Evolutionary conservation across 345 rosid genomes (phyloP).

Genomic region (Hibiscus tridactylites): DNA sequence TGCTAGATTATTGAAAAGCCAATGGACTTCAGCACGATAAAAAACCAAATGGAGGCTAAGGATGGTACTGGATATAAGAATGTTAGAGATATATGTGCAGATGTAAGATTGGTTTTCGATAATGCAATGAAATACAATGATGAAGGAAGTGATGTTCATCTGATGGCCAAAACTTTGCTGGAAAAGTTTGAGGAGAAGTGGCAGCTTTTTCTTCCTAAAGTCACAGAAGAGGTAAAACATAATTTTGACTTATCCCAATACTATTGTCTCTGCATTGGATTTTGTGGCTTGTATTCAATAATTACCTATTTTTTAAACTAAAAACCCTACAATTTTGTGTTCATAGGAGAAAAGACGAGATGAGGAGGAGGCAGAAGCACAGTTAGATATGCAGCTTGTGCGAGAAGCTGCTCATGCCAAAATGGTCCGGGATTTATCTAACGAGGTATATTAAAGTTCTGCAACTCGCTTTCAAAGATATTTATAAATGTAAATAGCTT

Average conservation of each 20-base stretch:
- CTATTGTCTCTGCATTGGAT: neutral
- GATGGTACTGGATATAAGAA: conserved; percentile 76
- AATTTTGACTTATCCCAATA: neutral
- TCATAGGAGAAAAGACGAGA: conserved; percentile 62
- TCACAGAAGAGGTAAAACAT: conserved; percentile 60
- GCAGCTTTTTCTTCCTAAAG: conserved; percentile 60
- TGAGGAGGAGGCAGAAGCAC: conserved; percentile 46
- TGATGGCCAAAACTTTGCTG: conserved; percentile 78
- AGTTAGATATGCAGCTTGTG: conserved; percentile 54
- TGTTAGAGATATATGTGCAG: conserved; percentile 70
- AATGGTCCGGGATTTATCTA: conserved; percentile 57
- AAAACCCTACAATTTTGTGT: neutral
- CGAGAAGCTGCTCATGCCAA: conserved; percentile 71
- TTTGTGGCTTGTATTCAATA: conserved; percentile 6
- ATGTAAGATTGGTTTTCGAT: conserved; percentile 73
- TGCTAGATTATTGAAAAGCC: conserved; percentile 3
- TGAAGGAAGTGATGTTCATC: conserved; percentile 58
- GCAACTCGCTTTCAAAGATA: neutral
- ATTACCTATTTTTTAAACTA: neutral
- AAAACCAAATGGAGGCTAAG: conserved; percentile 81
- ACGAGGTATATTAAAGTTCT: conserved; percentile 35
- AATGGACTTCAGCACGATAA: conserved; percentile 26
- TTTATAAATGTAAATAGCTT: neutral
- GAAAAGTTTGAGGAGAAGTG: conserved; percentile 86
- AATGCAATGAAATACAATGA: conserved; percentile 92